These are phyloP conservation scores for Tylopilus rubrobrunneus DNA, from an alignment of 768 basidiomycete genomes.

Conservation along the genomic window DNA sequence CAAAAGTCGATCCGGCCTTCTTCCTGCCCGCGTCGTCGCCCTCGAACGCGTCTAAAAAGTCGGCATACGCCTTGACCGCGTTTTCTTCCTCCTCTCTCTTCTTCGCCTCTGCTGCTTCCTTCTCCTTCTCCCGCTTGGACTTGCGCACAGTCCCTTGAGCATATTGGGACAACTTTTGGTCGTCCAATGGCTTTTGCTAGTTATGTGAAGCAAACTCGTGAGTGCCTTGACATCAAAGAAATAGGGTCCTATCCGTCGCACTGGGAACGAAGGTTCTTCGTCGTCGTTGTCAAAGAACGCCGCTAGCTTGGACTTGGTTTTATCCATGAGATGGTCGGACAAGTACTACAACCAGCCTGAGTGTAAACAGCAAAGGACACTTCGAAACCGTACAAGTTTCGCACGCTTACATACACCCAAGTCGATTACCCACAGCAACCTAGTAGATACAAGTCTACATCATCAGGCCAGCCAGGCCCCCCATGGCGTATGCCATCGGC, in stretches of 20 bases:
- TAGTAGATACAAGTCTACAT: constrained; percentile 41
- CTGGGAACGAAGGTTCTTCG: constrained; percentile 83
- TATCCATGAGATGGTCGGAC: constrained; percentile 25
- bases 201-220: constrained; percentile 51
- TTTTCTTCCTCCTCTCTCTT: constrained; percentile 77
- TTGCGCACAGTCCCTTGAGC: constrained; percentile 83
- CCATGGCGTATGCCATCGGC: constrained; percentile 86
- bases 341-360: neutral
- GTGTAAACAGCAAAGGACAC: neutral
- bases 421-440: neutral
- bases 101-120: constrained; percentile 89
- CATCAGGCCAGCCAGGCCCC: constrained; percentile 64
- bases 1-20: constrained; percentile 54
- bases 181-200: constrained; percentile 84
- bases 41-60: constrained; percentile 83
- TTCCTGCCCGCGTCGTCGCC: constrained; percentile 56
- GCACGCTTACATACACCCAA: constrained; percentile 18
- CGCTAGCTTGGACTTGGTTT: constrained; percentile 50
- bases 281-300: constrained; percentile 85
- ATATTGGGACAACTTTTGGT: constrained; percentile 82
- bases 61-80: constrained; percentile 76
- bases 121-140: constrained; percentile 88
- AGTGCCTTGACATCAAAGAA: constrained; percentile 48
- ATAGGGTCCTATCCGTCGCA: constrained; percentile 80
- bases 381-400: constrained; percentile 11